phyloP scores from a whole-genome alignment of 2,329 filamentous ascomycete genomes.

The Berkeleyomyces basicola region DNA sequence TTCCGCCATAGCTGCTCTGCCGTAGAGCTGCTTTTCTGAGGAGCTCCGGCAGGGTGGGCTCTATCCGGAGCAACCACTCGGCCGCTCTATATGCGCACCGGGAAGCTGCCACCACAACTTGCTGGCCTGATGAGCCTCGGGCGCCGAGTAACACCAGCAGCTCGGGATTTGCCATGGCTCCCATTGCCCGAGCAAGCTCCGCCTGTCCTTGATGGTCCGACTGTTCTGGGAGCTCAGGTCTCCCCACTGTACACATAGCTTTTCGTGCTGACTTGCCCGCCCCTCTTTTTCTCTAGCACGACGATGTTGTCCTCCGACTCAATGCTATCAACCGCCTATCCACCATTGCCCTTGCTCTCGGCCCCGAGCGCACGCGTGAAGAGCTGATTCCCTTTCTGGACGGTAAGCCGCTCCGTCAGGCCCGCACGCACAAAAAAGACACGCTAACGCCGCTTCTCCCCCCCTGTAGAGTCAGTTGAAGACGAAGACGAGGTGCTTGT shows the following conservation, averaged over 20 bases:
- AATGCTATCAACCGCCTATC: slow-evolving; percentile 97
- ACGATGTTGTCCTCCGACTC: slow-evolving; percentile 92
- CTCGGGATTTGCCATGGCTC: too few relatives aligned
- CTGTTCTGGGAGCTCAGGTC: too few relatives aligned
- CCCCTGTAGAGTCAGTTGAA: slow-evolving; percentile 73
- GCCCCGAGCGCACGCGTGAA: slow-evolving; percentile 89
- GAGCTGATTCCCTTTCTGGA: slow-evolving; percentile 98
- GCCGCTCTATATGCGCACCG: too few relatives aligned
- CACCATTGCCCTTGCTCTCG: slow-evolving; percentile 90
- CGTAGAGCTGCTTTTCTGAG: too few relatives aligned
- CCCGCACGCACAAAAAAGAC: slow-evolving; percentile 12
- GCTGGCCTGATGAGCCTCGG: too few relatives aligned
- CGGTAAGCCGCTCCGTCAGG: slow-evolving; percentile 42
- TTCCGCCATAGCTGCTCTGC: too few relatives aligned
- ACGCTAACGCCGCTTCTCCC: slow-evolving; percentile 20
- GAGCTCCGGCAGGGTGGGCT: too few relatives aligned
- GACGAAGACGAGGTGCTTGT: slow-evolving; percentile 98
- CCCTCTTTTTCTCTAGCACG: slow-evolving; percentile 46
- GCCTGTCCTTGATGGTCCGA: too few relatives aligned
- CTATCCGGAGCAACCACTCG: too few relatives aligned
- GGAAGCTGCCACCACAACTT: too few relatives aligned
- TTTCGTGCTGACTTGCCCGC: background rate
- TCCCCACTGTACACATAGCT: background rate
- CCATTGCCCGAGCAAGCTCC: too few relatives aligned
- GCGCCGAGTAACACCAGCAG: too few relatives aligned